Evolutionary conservation across 768 basidiomycete species (phyloP).

Genomic region (Tylopilus cervinicoccineus): DNA sequence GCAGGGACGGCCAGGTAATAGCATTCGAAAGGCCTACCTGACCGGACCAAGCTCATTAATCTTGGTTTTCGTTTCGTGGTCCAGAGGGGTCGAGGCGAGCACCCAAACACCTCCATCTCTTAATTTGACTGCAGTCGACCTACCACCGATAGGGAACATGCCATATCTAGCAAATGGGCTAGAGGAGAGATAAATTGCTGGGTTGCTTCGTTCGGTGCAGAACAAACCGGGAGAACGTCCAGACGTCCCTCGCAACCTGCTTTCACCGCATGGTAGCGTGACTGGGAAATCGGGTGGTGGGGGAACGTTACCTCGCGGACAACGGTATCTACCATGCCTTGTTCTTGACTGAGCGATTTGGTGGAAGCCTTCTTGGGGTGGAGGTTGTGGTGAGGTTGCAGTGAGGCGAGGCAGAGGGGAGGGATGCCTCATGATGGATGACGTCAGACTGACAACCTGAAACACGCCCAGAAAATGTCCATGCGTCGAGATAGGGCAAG

Average conservation of each 20-base stretch:
- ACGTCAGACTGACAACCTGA: constrained; percentile 14
- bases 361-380: constrained; percentile 11
- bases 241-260: constrained; percentile 51
- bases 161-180: constrained; percentile 69
- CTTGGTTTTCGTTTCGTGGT: constrained; percentile 57
- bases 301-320: constrained; percentile 39
- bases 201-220: background rate
- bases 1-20: background rate
- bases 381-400: constrained; percentile 13
- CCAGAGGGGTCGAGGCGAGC: constrained; percentile 74
- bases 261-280: constrained; percentile 1
- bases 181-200: constrained; percentile 7
- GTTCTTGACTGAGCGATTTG: constrained; percentile 4
- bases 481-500: background rate
- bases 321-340: constrained; percentile 34
- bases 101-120: constrained; percentile 71
- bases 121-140: constrained; percentile 78
- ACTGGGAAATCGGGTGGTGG: background rate
- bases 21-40: constrained; percentile 36
- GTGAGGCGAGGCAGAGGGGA: constrained; percentile 13
- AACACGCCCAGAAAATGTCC: constrained; percentile 8
- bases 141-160: constrained; percentile 72
- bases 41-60: constrained; percentile 65
- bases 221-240: constrained; percentile 62
- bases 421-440: constrained; percentile 5